Evolutionary conservation across 2,329 filamentous ascomycete species (phyloP).

Genomic region (Fusarium protoensiforme): DNA sequence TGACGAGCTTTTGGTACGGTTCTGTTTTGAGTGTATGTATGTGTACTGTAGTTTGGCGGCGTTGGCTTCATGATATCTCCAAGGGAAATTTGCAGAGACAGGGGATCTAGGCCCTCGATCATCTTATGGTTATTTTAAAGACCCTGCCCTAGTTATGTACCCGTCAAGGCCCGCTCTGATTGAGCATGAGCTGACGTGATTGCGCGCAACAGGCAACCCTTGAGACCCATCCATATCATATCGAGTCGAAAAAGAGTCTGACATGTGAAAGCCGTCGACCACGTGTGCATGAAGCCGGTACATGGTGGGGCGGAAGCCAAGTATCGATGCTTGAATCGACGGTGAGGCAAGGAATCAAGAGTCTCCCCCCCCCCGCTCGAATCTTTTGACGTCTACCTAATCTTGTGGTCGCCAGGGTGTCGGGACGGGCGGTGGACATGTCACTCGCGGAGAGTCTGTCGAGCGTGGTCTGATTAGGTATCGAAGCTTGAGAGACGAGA

Average conservation of each 20-base stretch:
- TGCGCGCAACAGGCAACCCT: not conserved
- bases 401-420: constrained; percentile 6
- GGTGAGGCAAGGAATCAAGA: not conserved
- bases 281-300: constrained; percentile 4
- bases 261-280: constrained; percentile 6
- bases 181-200: constrained; percentile 1
- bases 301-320: constrained; percentile 1
- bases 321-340: not conserved
- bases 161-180: not conserved
- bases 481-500: not conserved
- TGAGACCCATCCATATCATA: not conserved
- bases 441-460: not conserved
- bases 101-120: constrained; percentile 15
- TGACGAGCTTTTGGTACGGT: constrained; percentile 12
- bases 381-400: constrained; percentile 1
- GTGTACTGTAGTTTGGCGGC: constrained; percentile 41
- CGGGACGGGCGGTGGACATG: not conserved
- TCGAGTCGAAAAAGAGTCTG: not conserved
- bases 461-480: not conserved
- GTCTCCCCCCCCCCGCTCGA: not conserved
- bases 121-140: constrained; percentile 20
- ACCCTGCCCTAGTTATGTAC: constrained; percentile 1
- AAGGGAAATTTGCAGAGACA: constrained; percentile 29
- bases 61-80: constrained; percentile 41
- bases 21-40: constrained; percentile 31